phyloP scores from a whole-genome alignment of 306 rosid species.

The Malus asiatica region DNA sequence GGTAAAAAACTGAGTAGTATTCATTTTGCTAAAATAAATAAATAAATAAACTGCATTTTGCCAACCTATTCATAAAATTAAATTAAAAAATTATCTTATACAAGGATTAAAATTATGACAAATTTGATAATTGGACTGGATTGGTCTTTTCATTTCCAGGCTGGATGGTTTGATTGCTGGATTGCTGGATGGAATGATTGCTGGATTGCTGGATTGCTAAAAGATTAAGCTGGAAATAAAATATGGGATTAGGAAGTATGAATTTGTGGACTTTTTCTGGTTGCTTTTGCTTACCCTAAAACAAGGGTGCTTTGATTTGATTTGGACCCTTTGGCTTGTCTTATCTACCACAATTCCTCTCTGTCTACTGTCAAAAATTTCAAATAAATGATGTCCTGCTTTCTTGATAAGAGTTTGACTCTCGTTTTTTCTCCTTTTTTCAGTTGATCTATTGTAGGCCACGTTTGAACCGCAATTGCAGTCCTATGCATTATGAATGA shows the following conservation, averaged over 20 bases:
- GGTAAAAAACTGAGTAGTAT: not conserved
- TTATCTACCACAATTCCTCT: not conserved
- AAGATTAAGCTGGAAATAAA: not conserved
- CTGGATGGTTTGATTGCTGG: not conserved
- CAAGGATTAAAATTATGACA: too few species aligned
- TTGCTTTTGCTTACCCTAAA: conserved; percentile 6
- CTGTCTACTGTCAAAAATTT: too few species aligned
- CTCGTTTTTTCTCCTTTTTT: not conserved
- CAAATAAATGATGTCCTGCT: too few species aligned
- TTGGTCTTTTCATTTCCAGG: too few species aligned
- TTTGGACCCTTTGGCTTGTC: not conserved
- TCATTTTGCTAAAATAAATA: too few species aligned
- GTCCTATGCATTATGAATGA: not conserved
- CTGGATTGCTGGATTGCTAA: not conserved
- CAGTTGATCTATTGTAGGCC: too few species aligned
- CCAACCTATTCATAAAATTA: not conserved
- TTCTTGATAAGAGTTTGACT: not conserved
- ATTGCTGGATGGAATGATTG: not conserved
- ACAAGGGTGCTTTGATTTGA: conserved; percentile 1
- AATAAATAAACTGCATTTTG: too few species aligned
- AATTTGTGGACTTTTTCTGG: not conserved
- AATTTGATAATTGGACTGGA: too few species aligned
- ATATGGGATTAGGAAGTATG: not conserved
- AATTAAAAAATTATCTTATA: not conserved
- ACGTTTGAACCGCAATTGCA: not conserved